Base-by-base conservation (phyloP, 2,329 filamentous ascomycete genomes). In the Aspergillus flavus region DNA sequence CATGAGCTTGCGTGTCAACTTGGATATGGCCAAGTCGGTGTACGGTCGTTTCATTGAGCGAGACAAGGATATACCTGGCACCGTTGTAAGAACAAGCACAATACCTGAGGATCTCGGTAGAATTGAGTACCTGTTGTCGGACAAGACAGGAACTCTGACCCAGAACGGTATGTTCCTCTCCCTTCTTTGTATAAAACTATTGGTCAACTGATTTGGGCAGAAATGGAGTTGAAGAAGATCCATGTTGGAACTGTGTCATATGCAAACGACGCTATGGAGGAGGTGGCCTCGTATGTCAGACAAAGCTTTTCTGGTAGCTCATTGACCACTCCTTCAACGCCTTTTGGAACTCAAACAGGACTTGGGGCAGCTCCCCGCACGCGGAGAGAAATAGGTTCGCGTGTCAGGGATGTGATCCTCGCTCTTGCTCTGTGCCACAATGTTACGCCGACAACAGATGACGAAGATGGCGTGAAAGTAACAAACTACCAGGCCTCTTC, bases 171-270 rank as follows among this genome's bases (percentile, higher is more conserved):
- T 69, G 79, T 71, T 28, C 16, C 11, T 59, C 70, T 72, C 61
- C 26, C 14, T n/a, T 30, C 26, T 6, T 50, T 58, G 11, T 2
- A 6, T 16, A 9, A 16, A 16, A 28, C 32, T 26, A 28, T 16
- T n/a, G 32, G 68, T 74, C 60, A 75, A 63, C 66, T 69, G 54
- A 74, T 56, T 12, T n/a, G 30, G 60, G 9, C 64, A 85, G 93
- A 97, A 73, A 97, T 97, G 94, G 94, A 97, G 74, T 90, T 99
- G 85, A 97, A 96, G 76, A 99, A 99, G 79, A 94, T 99, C 6
- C 96, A 99, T 73, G 92, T 99, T 59, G 95, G 96, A 11, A 99
- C 95, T 11, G 95, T 98, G 1, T 98, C 94, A 1, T 99, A 99
- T 73, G 95, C 94, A 39, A 97, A 97, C 70, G 95, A 99, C 75